Base-by-base conservation (phyloP, 805 yeast genomes). In the Gaillardinia entomophila region DNA sequence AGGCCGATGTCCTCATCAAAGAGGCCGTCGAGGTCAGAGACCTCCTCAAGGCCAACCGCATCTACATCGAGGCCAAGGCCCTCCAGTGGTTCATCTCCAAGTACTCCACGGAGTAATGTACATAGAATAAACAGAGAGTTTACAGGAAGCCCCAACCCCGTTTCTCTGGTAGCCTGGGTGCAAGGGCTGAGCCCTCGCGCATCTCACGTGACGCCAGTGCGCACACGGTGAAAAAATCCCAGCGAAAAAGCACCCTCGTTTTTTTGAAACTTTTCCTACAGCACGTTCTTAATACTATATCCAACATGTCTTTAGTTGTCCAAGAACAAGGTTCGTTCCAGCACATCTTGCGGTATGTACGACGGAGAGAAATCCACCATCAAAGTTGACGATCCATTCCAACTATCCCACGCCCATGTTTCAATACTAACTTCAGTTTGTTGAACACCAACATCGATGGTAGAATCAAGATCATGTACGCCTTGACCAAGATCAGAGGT, bases 401-500 rank as follows among this genome's bases (percentile, higher is more conserved):
- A n/a, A n/a, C n/a, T n/a, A n/a, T n/a, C n/a, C n/a, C n/a, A n/a
- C n/a, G n/a, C n/a, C n/a, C n/a, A n/a, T n/a, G 11, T 24, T 24
- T 24, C 26, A 24, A 28, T 40, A 43, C 48, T 42, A 38, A 42
- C 43, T 24, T 32, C 67, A 82, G 95, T 90, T 86, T 92, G 79
- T 87, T 92, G 77, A 92, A 94, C 88, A 92, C 99, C 77, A 92
- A 92, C 89, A 97, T 92, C 71, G 99, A 92, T 75, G 99, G 99
- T 84, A 89, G 95, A 88, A 90, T 90, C 82, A 92, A 92, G 83
- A 82, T 92, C 74, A 94, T 92, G 92, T 94, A 89, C 86, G 99
- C 99, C 71, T 79, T 92, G 77, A 89, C 98, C 81, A 84, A 89
- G 76, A 94, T 92, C 71, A 86, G 96, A 79, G 99, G 99, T 89